Evolutionary conservation across 2,329 filamentous ascomycete species (phyloP).

Genomic region (Cercospora sp.): DNA sequence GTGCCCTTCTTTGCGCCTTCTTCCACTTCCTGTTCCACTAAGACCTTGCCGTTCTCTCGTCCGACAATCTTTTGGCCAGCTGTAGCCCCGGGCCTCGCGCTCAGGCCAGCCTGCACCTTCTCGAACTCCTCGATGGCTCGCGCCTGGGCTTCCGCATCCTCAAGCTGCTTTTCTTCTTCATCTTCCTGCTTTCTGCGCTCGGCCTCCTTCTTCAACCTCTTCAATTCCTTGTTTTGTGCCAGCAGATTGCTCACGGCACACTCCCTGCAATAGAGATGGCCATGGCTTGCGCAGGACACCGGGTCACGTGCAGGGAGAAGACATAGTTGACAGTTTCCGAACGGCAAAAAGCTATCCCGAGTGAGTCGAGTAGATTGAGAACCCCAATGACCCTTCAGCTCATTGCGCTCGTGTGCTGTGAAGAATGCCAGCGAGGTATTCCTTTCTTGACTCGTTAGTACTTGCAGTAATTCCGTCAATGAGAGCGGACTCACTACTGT

Average conservation of each 20-base stretch:
- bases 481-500: constrained; percentile 10
- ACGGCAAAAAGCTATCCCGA: constrained; percentile 88
- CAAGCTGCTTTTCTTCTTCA: constrained; percentile 59
- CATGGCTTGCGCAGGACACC: constrained; percentile 73
- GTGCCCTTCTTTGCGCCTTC: constrained; percentile 43
- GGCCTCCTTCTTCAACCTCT: constrained; percentile 67
- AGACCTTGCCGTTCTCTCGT: constrained; percentile 40
- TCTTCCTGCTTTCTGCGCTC: constrained; percentile 64
- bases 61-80: constrained; percentile 49
- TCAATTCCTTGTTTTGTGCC: constrained; percentile 87
- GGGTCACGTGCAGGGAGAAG: constrained; percentile 78
- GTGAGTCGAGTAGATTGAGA: constrained; percentile 78
- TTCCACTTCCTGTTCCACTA: constrained; percentile 34
- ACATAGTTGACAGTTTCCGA: constrained; percentile 85
- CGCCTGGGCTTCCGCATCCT: constrained; percentile 68
- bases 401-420: constrained; percentile 83
- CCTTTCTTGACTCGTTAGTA: constrained; percentile 53
- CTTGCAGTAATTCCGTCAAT: neutral
- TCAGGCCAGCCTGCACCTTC: constrained; percentile 69
- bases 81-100: constrained; percentile 44
- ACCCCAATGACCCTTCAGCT: constrained; percentile 81
- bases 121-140: constrained; percentile 82
- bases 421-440: constrained; percentile 93
- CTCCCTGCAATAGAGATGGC: constrained; percentile 93
- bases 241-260: constrained; percentile 91